These are phyloP conservation scores for Auriscalpium orientale DNA, from an alignment of 768 basidiomycete species.

Conservation along the genomic window DNA sequence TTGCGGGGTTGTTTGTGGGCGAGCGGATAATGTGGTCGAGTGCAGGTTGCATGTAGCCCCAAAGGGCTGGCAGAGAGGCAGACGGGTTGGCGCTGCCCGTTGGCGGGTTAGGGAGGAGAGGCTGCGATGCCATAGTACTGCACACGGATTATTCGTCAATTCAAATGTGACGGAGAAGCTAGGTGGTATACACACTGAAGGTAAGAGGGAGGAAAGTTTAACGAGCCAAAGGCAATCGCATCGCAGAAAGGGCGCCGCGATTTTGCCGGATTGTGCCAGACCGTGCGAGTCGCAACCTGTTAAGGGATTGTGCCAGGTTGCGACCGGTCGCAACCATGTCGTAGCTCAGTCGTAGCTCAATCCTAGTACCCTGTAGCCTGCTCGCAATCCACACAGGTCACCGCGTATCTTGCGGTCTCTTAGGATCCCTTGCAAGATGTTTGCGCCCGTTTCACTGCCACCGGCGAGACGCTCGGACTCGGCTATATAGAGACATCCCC, in stretches of 20 bases:
- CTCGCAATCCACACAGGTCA: background rate
- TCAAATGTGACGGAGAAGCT: no score
- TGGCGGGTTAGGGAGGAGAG: conserved; percentile 8
- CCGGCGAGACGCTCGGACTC: background rate
- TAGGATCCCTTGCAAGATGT: background rate
- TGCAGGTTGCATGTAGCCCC: conserved; percentile 70
- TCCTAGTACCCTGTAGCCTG: background rate
- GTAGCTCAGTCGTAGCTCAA: background rate
- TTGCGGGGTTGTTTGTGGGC: conserved; percentile 49
- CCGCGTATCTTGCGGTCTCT: background rate
- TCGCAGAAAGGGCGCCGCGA: background rate
- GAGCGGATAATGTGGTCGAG: conserved; percentile 70
- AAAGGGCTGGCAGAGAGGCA: conserved; percentile 61
- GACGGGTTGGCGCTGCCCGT: conserved; percentile 58
- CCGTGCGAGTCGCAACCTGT: background rate
- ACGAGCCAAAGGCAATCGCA: background rate
- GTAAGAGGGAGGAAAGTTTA: no score
- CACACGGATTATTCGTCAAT: no score
- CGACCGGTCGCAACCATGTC: no score
- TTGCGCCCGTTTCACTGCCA: background rate
- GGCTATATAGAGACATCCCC: background rate
- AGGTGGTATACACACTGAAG: no score
- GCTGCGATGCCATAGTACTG: background rate
- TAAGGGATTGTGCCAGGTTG: background rate
- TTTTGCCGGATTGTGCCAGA: background rate